Evolutionary conservation across 164 flowering plant genomes (phyloP).

Genomic region (Nymphaea colorata): DNA sequence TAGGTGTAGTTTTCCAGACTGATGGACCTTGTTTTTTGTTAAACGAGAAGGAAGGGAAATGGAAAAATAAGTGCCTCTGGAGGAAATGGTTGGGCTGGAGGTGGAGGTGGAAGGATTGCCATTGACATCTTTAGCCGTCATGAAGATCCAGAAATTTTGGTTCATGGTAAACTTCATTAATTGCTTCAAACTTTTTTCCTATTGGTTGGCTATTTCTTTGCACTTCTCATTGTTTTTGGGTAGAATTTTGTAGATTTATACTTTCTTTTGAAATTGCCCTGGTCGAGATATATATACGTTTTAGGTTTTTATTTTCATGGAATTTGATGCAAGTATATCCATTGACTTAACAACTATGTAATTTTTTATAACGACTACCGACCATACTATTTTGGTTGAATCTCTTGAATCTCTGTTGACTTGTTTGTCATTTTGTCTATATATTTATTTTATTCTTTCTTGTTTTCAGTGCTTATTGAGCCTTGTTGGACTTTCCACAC

Average conservation of each 20-base stretch:
- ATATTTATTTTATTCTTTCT: too few relatives aligned
- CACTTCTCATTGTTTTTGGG: neutral
- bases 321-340: too few relatives aligned
- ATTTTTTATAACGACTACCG: too few relatives aligned
- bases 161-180: slow-evolving; percentile 51
- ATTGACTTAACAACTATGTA: too few relatives aligned
- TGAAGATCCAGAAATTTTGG: slow-evolving; percentile 54
- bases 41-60: slow-evolving; percentile 76
- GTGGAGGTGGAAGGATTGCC: slow-evolving; percentile 95
- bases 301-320: too few relatives aligned
- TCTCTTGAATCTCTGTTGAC: too few relatives aligned
- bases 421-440: too few relatives aligned
- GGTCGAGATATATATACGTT: too few relatives aligned
- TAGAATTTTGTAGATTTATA: neutral
- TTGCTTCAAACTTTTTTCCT: neutral
- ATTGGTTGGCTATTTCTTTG: neutral
- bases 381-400: too few relatives aligned
- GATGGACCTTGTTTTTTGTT: neutral
- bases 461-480: too few relatives aligned
- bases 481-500: too few relatives aligned
- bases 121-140: slow-evolving; percentile 72
- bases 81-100: slow-evolving; percentile 92
- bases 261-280: neutral
- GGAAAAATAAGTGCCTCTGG: slow-evolving; percentile 87
- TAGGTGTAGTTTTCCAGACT: too few relatives aligned